phyloP scores from a whole-genome alignment of 805 yeast genomes.

The Starmerella tilneyi region DNA sequence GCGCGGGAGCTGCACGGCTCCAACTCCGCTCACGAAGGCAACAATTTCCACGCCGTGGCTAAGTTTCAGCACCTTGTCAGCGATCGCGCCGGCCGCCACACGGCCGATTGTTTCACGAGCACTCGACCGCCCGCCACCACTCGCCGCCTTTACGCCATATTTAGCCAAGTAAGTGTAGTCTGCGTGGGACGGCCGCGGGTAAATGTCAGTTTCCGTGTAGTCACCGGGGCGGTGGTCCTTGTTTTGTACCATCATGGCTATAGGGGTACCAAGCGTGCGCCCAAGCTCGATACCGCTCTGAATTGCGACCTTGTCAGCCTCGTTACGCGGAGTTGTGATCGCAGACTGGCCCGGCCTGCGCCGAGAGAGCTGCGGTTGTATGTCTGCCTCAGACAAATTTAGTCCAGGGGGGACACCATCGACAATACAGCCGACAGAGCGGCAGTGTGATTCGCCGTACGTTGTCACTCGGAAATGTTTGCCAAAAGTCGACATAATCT shows the following conservation, averaged over 20 bases:
- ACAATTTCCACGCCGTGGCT: slow-evolving; percentile 84
- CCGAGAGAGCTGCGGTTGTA: slow-evolving; percentile 91
- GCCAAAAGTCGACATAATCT: slow-evolving; percentile 65
- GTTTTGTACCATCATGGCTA: slow-evolving; percentile 83
- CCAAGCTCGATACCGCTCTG: slow-evolving; percentile 94
- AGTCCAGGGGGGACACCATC: slow-evolving; percentile 98
- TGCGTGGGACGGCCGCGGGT: slow-evolving; percentile 97
- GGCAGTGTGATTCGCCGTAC: slow-evolving; percentile 96
- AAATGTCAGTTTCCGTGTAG: slow-evolving; percentile 86
- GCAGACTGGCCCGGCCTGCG: slow-evolving; percentile 97
- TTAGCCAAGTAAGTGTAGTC: slow-evolving; percentile 86
- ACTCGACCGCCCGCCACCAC: slow-evolving; percentile 95
- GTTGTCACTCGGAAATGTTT: slow-evolving; percentile 67
- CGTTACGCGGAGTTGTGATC: slow-evolving; percentile 88
- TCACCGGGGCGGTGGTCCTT: slow-evolving; percentile 97
- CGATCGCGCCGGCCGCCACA: slow-evolving; percentile 98
- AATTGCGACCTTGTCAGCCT: slow-evolving; percentile 82
- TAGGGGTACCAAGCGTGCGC: slow-evolving; percentile 85
- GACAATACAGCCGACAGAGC: slow-evolving; percentile 93
- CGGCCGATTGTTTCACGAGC: slow-evolving; percentile 98
- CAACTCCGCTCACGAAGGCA: slow-evolving; percentile 93
- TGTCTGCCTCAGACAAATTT: slow-evolving; percentile 69
- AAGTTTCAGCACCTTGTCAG: slow-evolving; percentile 75
- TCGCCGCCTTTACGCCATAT: slow-evolving; percentile 85
- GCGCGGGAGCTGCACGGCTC: slow-evolving; percentile 66